These are phyloP conservation scores for Talaromyces islandicus DNA, from an alignment of 2,329 filamentous ascomycete genomes.

Conservation along the genomic window DNA sequence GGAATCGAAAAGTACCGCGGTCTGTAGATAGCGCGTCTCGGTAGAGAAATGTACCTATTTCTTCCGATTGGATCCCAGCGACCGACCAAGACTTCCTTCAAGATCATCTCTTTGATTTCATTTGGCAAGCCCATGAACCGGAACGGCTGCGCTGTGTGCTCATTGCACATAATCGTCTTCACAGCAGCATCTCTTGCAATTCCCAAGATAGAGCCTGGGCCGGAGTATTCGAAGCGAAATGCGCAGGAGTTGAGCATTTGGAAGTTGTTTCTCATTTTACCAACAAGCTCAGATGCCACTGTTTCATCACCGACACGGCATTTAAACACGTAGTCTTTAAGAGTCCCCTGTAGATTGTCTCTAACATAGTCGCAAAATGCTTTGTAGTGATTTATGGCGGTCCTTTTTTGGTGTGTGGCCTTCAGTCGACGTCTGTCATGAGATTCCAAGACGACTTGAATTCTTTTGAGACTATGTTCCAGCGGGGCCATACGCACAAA, in stretches of 20 bases:
- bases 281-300: not conserved
- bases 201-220: not conserved
- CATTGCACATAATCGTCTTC: not conserved
- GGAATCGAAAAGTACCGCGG: not conserved
- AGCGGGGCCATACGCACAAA: not conserved
- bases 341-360: slow-evolving; percentile 11
- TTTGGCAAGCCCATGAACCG: slow-evolving; percentile 19
- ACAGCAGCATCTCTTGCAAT: not conserved
- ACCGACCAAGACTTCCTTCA: slow-evolving; percentile 15
- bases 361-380: slow-evolving; percentile 14
- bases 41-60: not conserved
- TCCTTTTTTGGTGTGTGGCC: slow-evolving; percentile 10
- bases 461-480: not conserved
- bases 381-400: slow-evolving; percentile 14
- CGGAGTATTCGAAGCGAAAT: slow-evolving; percentile 13
- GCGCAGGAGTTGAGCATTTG: slow-evolving; percentile 17
- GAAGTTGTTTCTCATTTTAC: slow-evolving; percentile 12
- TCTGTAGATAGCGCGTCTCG: not conserved
- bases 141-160: slow-evolving; percentile 10
- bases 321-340: slow-evolving; percentile 18
- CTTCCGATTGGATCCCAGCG: not conserved
- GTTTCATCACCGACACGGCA: slow-evolving; percentile 12
- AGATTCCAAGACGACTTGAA: slow-evolving; percentile 12
- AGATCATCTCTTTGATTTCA: slow-evolving; percentile 21
- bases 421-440: slow-evolving; percentile 16